Conservation (phyloP, 352 stramenopile genomes). For the Saprolegnia diclina region DNA sequence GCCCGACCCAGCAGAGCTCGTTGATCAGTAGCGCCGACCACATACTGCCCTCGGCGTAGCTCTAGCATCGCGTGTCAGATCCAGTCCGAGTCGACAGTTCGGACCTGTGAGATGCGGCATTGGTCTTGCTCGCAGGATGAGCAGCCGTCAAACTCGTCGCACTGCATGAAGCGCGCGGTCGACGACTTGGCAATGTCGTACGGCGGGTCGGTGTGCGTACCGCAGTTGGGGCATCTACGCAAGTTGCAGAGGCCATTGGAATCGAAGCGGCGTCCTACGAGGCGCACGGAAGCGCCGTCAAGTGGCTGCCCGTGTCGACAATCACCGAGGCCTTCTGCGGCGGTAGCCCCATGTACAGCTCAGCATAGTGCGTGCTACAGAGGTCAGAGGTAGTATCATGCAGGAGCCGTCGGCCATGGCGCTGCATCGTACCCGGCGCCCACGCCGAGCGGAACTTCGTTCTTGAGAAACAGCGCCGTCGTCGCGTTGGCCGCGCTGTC, state of each 20-base stretch:
- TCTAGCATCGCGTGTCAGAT: constrained; percentile 31
- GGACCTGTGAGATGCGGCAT: constrained; percentile 73
- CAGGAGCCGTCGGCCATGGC: neutral
- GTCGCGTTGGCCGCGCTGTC: constrained; percentile 1
- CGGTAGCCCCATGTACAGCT: constrained; percentile 74
- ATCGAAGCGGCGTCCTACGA: constrained; percentile 28
- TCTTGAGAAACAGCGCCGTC: constrained; percentile 40
- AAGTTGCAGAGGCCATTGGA: neutral
- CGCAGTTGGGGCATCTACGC: constrained; percentile 53
- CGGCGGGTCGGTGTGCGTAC: constrained; percentile 60
- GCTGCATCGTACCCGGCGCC: constrained; percentile 45
- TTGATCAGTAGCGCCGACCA: constrained; percentile 77
- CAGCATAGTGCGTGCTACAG: constrained; percentile 71
- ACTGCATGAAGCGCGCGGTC: constrained; percentile 62
- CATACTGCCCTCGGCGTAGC: constrained; percentile 85
- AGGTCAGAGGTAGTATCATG: constrained; percentile 20
- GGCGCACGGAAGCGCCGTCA: constrained; percentile 71
- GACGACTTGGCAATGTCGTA: constrained; percentile 75
- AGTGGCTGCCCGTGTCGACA: constrained; percentile 74
- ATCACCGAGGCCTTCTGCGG: constrained; percentile 80
- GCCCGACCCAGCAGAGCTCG: constrained; percentile 71
- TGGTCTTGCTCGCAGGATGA: constrained; percentile 50
- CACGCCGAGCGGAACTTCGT: constrained; percentile 57
- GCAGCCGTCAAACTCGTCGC: constrained; percentile 47
- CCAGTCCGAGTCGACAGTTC: neutral